Evolutionary conservation across 805 yeast genomes (phyloP), one percentile per base, ranked within the genome.

Genomic region (Teunomyces pallodes): DNA sequence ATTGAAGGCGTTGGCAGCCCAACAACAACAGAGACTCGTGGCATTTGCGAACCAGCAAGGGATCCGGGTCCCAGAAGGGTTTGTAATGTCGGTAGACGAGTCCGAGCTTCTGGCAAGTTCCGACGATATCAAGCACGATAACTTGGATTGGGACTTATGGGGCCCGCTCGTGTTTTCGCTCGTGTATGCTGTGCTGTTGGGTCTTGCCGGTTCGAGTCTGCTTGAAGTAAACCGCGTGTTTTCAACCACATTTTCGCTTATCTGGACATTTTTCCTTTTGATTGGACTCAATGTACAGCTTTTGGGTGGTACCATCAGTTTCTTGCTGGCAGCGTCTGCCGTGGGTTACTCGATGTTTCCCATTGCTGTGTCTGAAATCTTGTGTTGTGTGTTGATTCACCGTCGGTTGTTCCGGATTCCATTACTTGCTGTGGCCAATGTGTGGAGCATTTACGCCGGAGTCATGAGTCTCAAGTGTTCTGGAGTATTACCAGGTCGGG

Each of bases 321-420:
- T 81, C 57, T 72, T 85, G 70, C 81, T 82, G 42, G 89, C 89
- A 2, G 70, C 85, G 45, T 81, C 86, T 51, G 84, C 87, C 27
- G 77, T 83, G 5, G 90, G 90, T 1, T 84, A 84, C 68, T 81
- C 86, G 10, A 65, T 82, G 61, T 85, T 84, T 64, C 90, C 90
- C 9, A 70, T 85, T 33, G 76, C 82, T 2, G 57, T 79, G 8
- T 81, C 84, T 0, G 78, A 83, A 9, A 43, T 77, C 3, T 48
- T 82, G 24, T 70, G 84, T 40, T 66, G 73, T 10, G 47, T 79
- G 17, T 60, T 80, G 13, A 65, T 83, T n/a, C 62, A 67, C 40
- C 67, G 74, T 72, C 74, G 76, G 52, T 62, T 81, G 12, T 52
- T 83, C 5, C 66, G 89, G 49, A 66, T 83, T 17, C 64, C 74